A percentile compares a stretch with the other conserved stretches of the same genome.
Conservation (phyloP, 1,284 basidiomycete species). For the Xerocomus amazonicus region DNA sequence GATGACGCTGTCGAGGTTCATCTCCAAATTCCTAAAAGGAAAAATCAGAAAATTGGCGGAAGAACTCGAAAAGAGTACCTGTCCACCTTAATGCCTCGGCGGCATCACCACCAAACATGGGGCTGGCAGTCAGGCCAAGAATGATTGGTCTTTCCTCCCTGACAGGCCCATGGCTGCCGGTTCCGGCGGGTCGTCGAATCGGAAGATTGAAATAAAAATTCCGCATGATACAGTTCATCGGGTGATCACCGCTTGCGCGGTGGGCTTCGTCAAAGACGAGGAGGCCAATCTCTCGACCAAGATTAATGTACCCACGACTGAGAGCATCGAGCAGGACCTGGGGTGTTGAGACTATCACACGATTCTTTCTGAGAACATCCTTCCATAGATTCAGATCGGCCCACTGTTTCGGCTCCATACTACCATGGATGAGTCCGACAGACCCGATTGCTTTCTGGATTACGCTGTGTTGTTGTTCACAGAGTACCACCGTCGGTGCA, state of each 20-base stretch:
- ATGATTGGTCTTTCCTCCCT: slow-evolving; percentile 47
- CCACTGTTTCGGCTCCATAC: slow-evolving; percentile 78
- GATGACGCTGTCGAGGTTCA: slow-evolving; percentile 64
- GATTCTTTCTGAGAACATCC: slow-evolving; percentile 48
- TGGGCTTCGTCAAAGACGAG: slow-evolving; percentile 80
- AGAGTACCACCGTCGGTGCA: slow-evolving; percentile 73
- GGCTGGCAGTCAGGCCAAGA: slow-evolving; percentile 77
- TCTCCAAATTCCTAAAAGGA: slow-evolving; percentile 53
- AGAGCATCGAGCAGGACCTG: slow-evolving; percentile 79
- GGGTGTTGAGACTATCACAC: slow-evolving; percentile 72
- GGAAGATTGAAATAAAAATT: slow-evolving; percentile 62
- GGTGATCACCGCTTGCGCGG: slow-evolving; percentile 68
- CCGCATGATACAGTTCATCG: slow-evolving; percentile 74
- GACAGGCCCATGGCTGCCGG: slow-evolving; percentile 22
- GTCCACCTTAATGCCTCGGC: slow-evolving; percentile 55
- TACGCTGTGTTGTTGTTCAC: slow-evolving; percentile 64
- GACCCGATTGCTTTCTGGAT: slow-evolving; percentile 52
- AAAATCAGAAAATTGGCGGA: slow-evolving; percentile 8
- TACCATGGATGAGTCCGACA: slow-evolving; percentile 64
- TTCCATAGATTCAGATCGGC: slow-evolving; percentile 58
- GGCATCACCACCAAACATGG: slow-evolving; percentile 71
- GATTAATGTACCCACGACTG: slow-evolving; percentile 62
- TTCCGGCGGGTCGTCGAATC: slow-evolving; percentile 24
- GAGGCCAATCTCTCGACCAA: slow-evolving; percentile 62
- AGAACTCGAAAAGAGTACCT: not conserved